Percentiles rank a stretch among this genome's conserved stretches.
These are phyloP conservation scores for Pholiota microspora DNA, from an alignment of 768 basidiomycete species.

Conservation along the genomic window DNA sequence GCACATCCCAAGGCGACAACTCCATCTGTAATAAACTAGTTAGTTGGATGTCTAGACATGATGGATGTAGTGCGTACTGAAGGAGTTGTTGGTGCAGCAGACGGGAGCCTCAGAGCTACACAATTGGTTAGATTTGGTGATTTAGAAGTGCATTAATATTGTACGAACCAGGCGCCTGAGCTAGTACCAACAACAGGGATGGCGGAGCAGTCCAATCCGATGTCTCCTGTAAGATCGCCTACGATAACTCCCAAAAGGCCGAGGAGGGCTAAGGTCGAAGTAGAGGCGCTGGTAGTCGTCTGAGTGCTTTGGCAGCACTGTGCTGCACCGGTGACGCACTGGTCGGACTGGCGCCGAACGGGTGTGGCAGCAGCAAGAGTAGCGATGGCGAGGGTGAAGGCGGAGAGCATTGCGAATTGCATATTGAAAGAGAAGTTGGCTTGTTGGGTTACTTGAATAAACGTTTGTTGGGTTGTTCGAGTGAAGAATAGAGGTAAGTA, in stretches of 20 bases:
- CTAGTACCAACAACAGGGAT: slow-evolving; percentile 13
- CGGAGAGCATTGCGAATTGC: slow-evolving; percentile 12
- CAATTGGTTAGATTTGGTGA: background rate
- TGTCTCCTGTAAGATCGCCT: slow-evolving; percentile 3
- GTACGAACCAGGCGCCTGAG: slow-evolving; percentile 13
- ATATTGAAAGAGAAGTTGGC: slow-evolving; percentile 1
- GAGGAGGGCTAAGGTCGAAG: slow-evolving; percentile 1
- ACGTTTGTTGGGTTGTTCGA: background rate
- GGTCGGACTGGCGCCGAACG: background rate
- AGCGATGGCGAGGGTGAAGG: slow-evolving; percentile 6
- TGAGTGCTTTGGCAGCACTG: no score
- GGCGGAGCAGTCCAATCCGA: slow-evolving; percentile 16
- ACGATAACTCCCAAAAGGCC: slow-evolving; percentile 14
- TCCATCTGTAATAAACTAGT: slow-evolving; percentile 7
- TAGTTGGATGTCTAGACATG: background rate
- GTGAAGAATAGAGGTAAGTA: background rate
- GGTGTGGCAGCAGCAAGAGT: slow-evolving; percentile 13
- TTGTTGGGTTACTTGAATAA: background rate
- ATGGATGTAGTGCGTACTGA: slow-evolving; percentile 10
- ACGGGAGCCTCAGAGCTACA: slow-evolving; percentile 17
- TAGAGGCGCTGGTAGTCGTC: background rate
- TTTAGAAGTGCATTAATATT: no score
- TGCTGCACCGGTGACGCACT: slow-evolving; percentile 6
- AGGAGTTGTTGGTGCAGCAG: slow-evolving; percentile 18
- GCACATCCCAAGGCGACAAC: slow-evolving; percentile 14